Evolutionary conservation across 1,284 basidiomycete genomes (phyloP).

Genomic region (Cerioporus squamosus): DNA sequence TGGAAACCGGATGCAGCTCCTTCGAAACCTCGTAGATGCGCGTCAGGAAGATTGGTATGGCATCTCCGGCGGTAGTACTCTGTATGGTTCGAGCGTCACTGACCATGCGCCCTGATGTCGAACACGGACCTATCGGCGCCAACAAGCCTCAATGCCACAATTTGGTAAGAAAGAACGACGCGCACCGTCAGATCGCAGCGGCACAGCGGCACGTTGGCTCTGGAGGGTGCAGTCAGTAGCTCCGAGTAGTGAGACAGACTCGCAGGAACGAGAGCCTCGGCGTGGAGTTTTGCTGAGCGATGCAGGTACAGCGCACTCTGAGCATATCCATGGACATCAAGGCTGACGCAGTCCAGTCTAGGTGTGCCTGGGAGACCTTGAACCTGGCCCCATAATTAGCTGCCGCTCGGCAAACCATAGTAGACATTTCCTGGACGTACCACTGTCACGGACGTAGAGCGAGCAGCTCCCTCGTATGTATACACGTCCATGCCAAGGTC

Average conservation of each 20-base stretch:
- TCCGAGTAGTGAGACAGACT: too few relatives aligned
- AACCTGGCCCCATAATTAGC: neutral
- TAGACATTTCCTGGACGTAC: neutral
- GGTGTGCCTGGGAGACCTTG: neutral
- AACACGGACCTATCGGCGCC: neutral
- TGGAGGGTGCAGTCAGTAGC: too few relatives aligned
- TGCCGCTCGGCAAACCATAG: neutral
- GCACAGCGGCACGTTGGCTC: neutral
- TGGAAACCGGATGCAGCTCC: too few relatives aligned
- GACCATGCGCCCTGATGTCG: neutral
- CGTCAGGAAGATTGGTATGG: too few relatives aligned
- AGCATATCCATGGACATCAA: neutral
- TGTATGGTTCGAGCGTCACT: too few relatives aligned
- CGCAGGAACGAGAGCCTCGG: too few relatives aligned
- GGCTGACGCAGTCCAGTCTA: neutral
- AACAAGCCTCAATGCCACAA: neutral
- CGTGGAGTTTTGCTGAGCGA: too few relatives aligned
- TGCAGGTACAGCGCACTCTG: neutral
- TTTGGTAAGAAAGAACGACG: constrained; percentile 5
- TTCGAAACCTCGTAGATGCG: too few relatives aligned
- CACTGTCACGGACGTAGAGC: neutral
- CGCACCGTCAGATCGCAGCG: neutral
- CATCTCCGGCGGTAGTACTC: too few relatives aligned
- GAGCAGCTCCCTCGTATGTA: neutral
- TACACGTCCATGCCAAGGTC: neutral